phyloP scores from a whole-genome alignment of 2,329 filamentous ascomycete genomes.

The Geoglossum cookeanum region DNA sequence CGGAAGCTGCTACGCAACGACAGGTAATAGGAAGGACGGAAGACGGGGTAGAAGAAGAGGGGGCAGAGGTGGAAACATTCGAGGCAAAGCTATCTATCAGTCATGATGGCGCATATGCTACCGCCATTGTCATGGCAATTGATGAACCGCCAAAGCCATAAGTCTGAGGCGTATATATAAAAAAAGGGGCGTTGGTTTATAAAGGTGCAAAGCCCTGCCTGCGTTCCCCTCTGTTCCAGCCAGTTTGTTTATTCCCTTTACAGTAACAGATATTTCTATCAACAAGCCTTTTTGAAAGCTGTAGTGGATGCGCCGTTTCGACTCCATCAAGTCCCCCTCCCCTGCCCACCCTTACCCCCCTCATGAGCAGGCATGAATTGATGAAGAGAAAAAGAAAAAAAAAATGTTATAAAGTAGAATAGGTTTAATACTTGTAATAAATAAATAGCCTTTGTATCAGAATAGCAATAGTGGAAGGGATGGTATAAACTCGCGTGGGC shows the following conservation, averaged over 20 bases:
- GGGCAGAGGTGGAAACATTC: background rate
- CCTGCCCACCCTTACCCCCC: background rate
- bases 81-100: slow-evolving; percentile 1
- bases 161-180: background rate
- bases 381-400: background rate
- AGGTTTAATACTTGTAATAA: background rate
- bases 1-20: too few relatives aligned
- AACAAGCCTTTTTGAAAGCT: background rate
- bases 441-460: background rate
- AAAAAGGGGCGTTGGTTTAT: background rate
- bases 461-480: background rate
- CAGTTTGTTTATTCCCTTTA: too few relatives aligned
- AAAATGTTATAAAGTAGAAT: background rate
- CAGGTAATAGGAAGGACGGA: background rate
- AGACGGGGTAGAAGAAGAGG: background rate
- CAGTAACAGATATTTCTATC: background rate
- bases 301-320: background rate
- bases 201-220: too few relatives aligned
- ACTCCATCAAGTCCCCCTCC: background rate
- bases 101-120: background rate
- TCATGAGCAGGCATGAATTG: background rate
- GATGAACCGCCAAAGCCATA: background rate
- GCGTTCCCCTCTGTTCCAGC: too few relatives aligned
- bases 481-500: background rate
- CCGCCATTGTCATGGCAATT: slow-evolving; percentile 2